Conservation (phyloP, 2,329 filamentous ascomycete species). For the Calonectria multiphialidica region DNA sequence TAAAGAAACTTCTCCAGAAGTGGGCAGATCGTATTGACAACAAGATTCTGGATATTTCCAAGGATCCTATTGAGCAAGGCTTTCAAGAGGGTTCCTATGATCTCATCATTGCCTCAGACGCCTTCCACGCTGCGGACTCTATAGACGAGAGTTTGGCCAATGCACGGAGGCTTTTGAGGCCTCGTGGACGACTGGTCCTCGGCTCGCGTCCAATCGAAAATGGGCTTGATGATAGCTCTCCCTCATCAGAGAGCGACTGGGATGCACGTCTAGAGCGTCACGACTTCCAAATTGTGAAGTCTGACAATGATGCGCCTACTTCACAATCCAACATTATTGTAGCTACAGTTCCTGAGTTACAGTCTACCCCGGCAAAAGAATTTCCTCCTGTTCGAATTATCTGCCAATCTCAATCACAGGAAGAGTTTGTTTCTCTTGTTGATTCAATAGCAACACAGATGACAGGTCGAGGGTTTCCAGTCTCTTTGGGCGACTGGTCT, state of each 20-base stretch:
- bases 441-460: conserved; percentile 3
- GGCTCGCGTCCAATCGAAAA: neutral
- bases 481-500: neutral
- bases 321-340: neutral
- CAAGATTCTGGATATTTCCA: conserved; percentile 11
- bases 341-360: neutral
- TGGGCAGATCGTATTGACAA: conserved; percentile 17
- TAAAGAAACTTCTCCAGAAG: neutral
- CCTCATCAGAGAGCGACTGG: neutral
- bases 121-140: neutral
- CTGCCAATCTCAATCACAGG: conserved; percentile 13
- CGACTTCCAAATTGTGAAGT: neutral
- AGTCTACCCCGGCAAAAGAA: neutral
- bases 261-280: conserved; percentile 4
- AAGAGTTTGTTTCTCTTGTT: conserved; percentile 14
- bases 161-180: conserved; percentile 20
- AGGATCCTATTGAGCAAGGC: conserved; percentile 14
- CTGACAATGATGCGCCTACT: neutral
- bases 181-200: conserved; percentile 18
- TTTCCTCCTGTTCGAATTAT: conserved; percentile 21
- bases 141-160: conserved; percentile 15
- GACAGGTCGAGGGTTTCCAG: conserved; percentile 18
- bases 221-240: neutral
- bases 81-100: conserved; percentile 17
- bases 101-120: conserved; percentile 15